Percentiles rank a stretch among this genome's conserved stretches.
phyloP scores from a whole-genome alignment of 495 filamentous ascomycete species.

The Aspergillus sparsus region DNA sequence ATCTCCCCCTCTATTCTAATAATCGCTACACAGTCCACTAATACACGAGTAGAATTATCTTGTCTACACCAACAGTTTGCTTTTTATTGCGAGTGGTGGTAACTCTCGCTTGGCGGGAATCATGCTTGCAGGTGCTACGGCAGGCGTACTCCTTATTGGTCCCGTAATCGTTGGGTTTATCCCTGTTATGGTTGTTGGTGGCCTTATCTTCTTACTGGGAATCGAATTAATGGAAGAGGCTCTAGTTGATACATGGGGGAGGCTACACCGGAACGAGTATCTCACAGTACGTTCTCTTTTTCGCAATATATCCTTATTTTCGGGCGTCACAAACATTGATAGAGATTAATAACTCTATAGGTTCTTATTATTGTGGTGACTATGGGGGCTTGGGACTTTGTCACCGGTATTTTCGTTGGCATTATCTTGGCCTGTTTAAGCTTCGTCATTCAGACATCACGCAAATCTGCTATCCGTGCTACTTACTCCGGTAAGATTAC shows the following conservation, averaged over 20 bases:
- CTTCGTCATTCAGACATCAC: slow-evolving; percentile 86
- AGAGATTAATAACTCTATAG: slow-evolving; percentile 40
- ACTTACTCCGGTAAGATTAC: slow-evolving; percentile 84
- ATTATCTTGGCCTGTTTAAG: slow-evolving; percentile 90
- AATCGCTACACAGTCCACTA: background rate
- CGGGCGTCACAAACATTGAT: no score
- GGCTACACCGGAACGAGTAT: slow-evolving; percentile 82
- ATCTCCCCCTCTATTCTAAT: background rate
- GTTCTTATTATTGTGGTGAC: slow-evolving; percentile 89
- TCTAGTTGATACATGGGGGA: slow-evolving; percentile 82
- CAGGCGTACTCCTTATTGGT: slow-evolving; percentile 77
- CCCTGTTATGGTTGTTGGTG: slow-evolving; percentile 94
- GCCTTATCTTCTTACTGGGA: slow-evolving; percentile 89
- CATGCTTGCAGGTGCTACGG: slow-evolving; percentile 79
- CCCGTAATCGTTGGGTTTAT: slow-evolving; percentile 90
- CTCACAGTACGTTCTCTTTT: slow-evolving; percentile 61
- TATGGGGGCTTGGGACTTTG: slow-evolving; percentile 97
- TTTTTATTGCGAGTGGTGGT: slow-evolving; percentile 91
- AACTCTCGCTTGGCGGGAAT: slow-evolving; percentile 82
- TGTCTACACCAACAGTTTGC: slow-evolving; percentile 92
- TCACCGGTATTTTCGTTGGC: slow-evolving; percentile 86
- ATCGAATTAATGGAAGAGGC: slow-evolving; percentile 89
- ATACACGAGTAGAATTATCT: slow-evolving; percentile 71
- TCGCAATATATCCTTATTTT: no score
- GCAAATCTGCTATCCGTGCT: slow-evolving; percentile 81